These are phyloP conservation scores for Hura crepitans DNA, from an alignment of 441 rosid species.

Conservation along the genomic window DNA sequence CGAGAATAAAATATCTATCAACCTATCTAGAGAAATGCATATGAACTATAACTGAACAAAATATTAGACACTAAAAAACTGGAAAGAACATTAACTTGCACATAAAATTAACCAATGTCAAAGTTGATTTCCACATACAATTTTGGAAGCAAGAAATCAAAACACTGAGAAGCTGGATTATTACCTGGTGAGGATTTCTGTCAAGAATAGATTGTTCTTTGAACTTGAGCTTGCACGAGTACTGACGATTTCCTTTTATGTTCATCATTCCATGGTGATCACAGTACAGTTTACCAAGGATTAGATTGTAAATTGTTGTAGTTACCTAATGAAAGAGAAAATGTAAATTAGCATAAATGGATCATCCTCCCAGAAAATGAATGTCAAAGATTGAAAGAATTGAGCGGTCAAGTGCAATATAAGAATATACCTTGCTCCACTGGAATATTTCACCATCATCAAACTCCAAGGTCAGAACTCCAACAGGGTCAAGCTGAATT, in stretches of 20 bases:
- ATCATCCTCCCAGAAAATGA: constrained; percentile 15
- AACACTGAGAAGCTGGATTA: constrained; percentile 4
- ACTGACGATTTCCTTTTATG: constrained; percentile 62
- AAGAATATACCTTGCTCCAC: constrained; percentile 79
- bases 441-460: constrained; percentile 93
- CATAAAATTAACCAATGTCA: constrained; percentile 1
- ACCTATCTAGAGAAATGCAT: constrained; percentile 31
- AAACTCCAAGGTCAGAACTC: constrained; percentile 75
- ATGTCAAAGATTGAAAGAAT: constrained; percentile 14
- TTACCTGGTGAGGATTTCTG: constrained; percentile 87
- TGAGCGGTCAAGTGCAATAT: neutral
- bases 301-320: constrained; percentile 81
- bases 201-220: constrained; percentile 86
- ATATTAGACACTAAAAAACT: neutral
- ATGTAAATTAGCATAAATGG: constrained; percentile 14
- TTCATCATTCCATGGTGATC: constrained; percentile 92
- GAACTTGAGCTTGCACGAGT: constrained; percentile 86
- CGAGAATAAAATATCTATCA: constrained; percentile 29
- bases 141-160: neutral
- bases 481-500: constrained; percentile 94
- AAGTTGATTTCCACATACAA: neutral
- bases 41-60: neutral
- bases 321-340: constrained; percentile 60
- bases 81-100: neutral
- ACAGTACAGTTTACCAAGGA: constrained; percentile 85